A percentile compares a stretch with the other conserved stretches of the same genome.
phyloP scores from a whole-genome alignment of 2,329 filamentous ascomycete genomes.

The Fusarium nodosum region DNA sequence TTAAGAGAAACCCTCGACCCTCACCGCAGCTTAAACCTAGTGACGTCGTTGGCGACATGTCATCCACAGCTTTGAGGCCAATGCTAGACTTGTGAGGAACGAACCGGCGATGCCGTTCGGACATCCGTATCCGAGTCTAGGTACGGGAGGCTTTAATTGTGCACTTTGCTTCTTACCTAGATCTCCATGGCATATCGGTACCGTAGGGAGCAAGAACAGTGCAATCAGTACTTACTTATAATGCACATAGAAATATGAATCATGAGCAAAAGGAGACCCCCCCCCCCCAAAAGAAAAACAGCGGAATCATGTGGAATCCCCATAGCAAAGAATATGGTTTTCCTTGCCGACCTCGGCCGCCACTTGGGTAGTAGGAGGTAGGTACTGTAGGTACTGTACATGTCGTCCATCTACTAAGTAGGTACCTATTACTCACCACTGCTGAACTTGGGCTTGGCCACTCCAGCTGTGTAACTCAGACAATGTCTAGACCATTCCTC shows the following conservation, averaged over 20 bases:
- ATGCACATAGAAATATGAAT: slow-evolving; percentile 1
- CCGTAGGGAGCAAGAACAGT: not conserved
- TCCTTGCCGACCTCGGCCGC: slow-evolving; percentile 27
- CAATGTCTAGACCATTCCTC: slow-evolving; percentile 16
- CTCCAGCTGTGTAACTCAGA: slow-evolving; percentile 1
- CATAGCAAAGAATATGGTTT: slow-evolving; percentile 1
- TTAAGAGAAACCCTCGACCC: not conserved
- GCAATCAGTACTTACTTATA: not conserved
- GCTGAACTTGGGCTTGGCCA: slow-evolving; percentile 11
- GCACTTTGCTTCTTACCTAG: slow-evolving; percentile 2
- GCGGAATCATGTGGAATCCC: slow-evolving; percentile 33
- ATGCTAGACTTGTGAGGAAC: slow-evolving; percentile 3
- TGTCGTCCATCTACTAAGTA: too few relatives aligned
- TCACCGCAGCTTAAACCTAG: slow-evolving; percentile 6
- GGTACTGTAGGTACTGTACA: not conserved
- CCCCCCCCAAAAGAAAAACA: not conserved
- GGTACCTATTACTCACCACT: slow-evolving; percentile 17
- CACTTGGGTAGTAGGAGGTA: slow-evolving; percentile 2
- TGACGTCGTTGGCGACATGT: slow-evolving; percentile 25
- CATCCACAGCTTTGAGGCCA: slow-evolving; percentile 9
- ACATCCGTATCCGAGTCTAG: slow-evolving; percentile 17
- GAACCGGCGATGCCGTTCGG: slow-evolving; percentile 35
- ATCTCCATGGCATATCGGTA: slow-evolving; percentile 2
- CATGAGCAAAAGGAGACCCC: slow-evolving; percentile 29
- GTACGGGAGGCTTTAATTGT: slow-evolving; percentile 17